Percentiles rank a stretch among this genome's conserved stretches.
Evolutionary conservation across 805 yeast species (phyloP).

Genomic region (Grigorovia transvaalensis): DNA sequence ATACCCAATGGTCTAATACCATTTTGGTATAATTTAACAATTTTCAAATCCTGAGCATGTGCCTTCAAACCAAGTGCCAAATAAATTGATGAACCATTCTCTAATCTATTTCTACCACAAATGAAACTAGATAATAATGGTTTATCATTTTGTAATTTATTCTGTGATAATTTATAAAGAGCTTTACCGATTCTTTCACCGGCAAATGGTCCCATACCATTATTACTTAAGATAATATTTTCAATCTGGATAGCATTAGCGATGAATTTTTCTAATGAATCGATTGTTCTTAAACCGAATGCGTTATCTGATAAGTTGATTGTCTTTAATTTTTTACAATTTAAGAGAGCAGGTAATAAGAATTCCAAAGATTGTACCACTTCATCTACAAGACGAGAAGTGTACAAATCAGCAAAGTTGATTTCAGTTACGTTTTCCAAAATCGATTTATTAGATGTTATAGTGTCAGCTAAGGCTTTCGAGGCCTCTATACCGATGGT

Average conservation of each 20-base stretch:
- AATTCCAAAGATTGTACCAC: slow-evolving; percentile 74
- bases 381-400: slow-evolving; percentile 90
- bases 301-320: slow-evolving; percentile 91
- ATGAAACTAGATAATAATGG: slow-evolving; percentile 69
- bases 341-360: slow-evolving; percentile 62
- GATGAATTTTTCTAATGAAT: slow-evolving; percentile 71
- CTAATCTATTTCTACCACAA: slow-evolving; percentile 96
- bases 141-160: slow-evolving; percentile 40
- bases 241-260: slow-evolving; percentile 67
- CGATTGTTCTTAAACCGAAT: slow-evolving; percentile 90
- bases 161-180: slow-evolving; percentile 56
- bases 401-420: slow-evolving; percentile 84
- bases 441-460: slow-evolving; percentile 29
- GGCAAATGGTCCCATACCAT: slow-evolving; percentile 97
- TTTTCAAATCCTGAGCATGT: slow-evolving; percentile 57
- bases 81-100: slow-evolving; percentile 83
- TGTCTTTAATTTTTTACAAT: slow-evolving; percentile 57
- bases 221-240: slow-evolving; percentile 82
- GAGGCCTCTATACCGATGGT: slow-evolving; percentile 91
- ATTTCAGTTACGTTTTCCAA: slow-evolving; percentile 48
- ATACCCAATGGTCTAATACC: slow-evolving; percentile 96
- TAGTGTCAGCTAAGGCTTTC: slow-evolving; percentile 49
- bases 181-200: slow-evolving; percentile 91
- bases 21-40: slow-evolving; percentile 79
- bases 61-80: slow-evolving; percentile 78